Percentiles rank a stretch among this genome's conserved stretches.
Conservation (phyloP, 306 rosid species). For the Prunus kanzakura region DNA sequence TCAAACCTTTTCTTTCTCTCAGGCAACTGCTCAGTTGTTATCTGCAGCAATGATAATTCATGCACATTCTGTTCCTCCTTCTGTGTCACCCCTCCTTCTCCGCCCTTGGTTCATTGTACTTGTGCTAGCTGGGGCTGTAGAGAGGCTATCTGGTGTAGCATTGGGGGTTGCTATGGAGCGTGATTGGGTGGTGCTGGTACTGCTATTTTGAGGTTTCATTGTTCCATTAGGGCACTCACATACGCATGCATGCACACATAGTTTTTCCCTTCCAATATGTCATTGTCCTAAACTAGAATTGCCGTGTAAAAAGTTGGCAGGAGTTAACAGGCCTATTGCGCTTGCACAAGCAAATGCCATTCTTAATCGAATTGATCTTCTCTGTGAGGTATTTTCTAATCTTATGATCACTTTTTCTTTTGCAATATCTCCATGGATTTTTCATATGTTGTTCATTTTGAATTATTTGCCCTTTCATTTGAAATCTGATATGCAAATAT, state of each 20-base stretch:
- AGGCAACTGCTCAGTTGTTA: constrained; percentile 87
- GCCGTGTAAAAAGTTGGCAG: constrained; percentile 66
- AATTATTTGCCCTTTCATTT: constrained; percentile 15
- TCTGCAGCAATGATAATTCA: constrained; percentile 74
- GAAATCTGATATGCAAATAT: not conserved
- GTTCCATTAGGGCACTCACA: constrained; percentile 19
- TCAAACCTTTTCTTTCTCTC: constrained; percentile 27
- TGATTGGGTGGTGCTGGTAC: constrained; percentile 97
- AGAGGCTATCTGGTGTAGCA: constrained; percentile 81
- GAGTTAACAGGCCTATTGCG: constrained; percentile 90
- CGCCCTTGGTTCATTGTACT: constrained; percentile 82
- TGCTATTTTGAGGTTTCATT: constrained; percentile 25
- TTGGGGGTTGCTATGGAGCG: constrained; percentile 92
- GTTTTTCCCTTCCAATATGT: not conserved
- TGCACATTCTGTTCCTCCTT: constrained; percentile 61
- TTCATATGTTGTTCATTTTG: constrained; percentile 4
- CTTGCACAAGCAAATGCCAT: constrained; percentile 91
- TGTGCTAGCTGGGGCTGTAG: constrained; percentile 80
- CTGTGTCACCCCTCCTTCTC: constrained; percentile 57
- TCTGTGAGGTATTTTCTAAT: constrained; percentile 69
- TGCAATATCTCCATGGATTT: not conserved
- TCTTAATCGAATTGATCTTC: constrained; percentile 87
- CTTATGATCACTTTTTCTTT: not conserved
- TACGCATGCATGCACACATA: not conserved
- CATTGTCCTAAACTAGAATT: constrained; percentile 8